These are phyloP conservation scores for Eutypella sp. DNA, from an alignment of 2,329 filamentous ascomycete species.

Conservation along the genomic window DNA sequence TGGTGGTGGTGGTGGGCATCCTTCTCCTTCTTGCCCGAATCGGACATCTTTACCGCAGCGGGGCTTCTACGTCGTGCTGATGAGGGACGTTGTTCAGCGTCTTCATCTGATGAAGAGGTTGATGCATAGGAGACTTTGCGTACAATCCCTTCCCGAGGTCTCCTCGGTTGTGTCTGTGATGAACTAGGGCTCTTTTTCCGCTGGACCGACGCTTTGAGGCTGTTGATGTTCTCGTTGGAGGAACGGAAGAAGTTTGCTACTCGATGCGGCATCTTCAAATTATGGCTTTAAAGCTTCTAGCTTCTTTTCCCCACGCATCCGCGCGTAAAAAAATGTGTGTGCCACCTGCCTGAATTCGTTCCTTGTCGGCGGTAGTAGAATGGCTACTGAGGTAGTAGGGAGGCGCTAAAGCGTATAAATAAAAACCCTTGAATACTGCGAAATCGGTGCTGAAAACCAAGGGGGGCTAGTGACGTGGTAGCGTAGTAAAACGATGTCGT, in stretches of 20 bases:
- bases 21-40: constrained; percentile 36
- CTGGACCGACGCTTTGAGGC: constrained; percentile 37
- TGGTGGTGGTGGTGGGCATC: constrained; percentile 23
- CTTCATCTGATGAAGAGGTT: constrained; percentile 32
- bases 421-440: background rate
- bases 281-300: constrained; percentile 9
- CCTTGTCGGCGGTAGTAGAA: constrained; percentile 7
- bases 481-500: background rate
- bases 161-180: constrained; percentile 14
- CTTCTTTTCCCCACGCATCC: constrained; percentile 1
- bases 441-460: background rate
- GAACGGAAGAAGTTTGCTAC: constrained; percentile 54
- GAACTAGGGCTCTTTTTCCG: constrained; percentile 26
- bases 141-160: constrained; percentile 26
- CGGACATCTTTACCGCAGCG: constrained; percentile 30
- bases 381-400: constrained; percentile 3
- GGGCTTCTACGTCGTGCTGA: constrained; percentile 12
- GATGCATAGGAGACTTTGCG: constrained; percentile 32
- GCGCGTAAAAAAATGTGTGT: constrained; percentile 5
- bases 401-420: constrained; percentile 7
- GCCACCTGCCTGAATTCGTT: constrained; percentile 1
- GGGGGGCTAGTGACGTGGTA: background rate
- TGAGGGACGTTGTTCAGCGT: constrained; percentile 23
- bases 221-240: constrained; percentile 50
- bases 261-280: constrained; percentile 48